phyloP scores from a whole-genome alignment of 768 basidiomycete genomes.

The Naematelia encephala region DNA sequence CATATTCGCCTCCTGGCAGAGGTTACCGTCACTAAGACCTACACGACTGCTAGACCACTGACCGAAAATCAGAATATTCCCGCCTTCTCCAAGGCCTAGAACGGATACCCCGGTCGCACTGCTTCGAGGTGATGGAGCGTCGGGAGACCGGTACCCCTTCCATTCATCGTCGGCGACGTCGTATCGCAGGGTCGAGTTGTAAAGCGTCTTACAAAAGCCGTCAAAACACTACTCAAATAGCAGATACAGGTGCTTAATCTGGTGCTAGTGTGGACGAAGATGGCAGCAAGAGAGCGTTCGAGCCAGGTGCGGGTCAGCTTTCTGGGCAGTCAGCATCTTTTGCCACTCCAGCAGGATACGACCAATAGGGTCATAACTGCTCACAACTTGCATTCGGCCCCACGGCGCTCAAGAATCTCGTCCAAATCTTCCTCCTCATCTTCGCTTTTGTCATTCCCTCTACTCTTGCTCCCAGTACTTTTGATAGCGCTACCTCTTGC shows the following conservation, averaged over 20 bases:
- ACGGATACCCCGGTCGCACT: constrained; percentile 80
- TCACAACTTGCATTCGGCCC: constrained; percentile 2
- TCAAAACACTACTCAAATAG: constrained; percentile 84
- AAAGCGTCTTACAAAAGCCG: constrained; percentile 68
- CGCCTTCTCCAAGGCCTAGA: constrained; percentile 66
- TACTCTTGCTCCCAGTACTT: constrained; percentile 13
- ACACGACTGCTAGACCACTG: constrained; percentile 9
- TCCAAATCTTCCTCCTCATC: constrained; percentile 58
- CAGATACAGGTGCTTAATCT: constrained; percentile 8
- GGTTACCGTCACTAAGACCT: constrained; percentile 6
- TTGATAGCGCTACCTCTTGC: constrained; percentile 15
- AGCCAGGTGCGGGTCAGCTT: constrained; percentile 81
- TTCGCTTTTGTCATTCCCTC: constrained; percentile 15
- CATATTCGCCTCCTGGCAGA: constrained; percentile 75
- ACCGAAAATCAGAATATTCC: constrained; percentile 82
- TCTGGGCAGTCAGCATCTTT: constrained; percentile 55
- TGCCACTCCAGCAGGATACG: too few relatives aligned
- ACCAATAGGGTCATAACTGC: background rate
- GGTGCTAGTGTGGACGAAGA: constrained; percentile 24
- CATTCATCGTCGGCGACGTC: constrained; percentile 67
- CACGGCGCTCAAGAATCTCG: constrained; percentile 67
- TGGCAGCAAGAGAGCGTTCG: constrained; percentile 80
- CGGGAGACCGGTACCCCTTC: constrained; percentile 77
- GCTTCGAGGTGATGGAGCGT: constrained; percentile 73
- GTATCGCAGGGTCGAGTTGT: background rate